A percentile compares a stretch with the other conserved stretches of the same genome.
Evolutionary conservation across 2,329 filamentous ascomycete species (phyloP).

Genomic region (Fusarium brachygibbosum): DNA sequence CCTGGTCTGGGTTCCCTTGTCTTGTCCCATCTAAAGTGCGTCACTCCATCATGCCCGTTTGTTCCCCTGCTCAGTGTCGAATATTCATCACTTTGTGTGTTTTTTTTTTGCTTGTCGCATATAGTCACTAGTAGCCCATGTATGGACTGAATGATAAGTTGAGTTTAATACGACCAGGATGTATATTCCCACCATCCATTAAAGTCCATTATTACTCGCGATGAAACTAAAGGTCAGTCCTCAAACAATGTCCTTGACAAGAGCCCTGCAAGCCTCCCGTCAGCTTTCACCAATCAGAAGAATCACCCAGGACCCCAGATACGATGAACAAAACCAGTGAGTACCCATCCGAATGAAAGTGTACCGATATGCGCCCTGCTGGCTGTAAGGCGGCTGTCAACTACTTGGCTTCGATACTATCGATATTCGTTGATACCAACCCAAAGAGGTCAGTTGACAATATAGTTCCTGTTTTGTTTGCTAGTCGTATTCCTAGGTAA

Average conservation of each 20-base stretch:
- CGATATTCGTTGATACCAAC: neutral
- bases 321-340: conserved; percentile 7
- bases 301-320: conserved; percentile 28
- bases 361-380: conserved; percentile 13
- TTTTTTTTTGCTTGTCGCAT: conserved; percentile 12
- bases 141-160: conserved; percentile 22
- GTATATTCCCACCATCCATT: conserved; percentile 19
- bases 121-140: conserved; percentile 9
- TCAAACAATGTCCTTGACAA: conserved; percentile 29
- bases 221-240: conserved; percentile 37
- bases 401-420: neutral
- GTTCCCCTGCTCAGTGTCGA: conserved; percentile 19
- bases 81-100: neutral
- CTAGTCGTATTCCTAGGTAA: neutral
- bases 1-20: conserved; percentile 19
- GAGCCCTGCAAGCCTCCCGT: conserved; percentile 28
- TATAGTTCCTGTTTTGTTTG: neutral
- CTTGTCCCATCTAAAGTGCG: conserved; percentile 39
- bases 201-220: conserved; percentile 9
- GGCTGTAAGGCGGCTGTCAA: conserved; percentile 9
- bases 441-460: conserved; percentile 4
- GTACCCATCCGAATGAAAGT: neutral
- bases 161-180: conserved; percentile 1
- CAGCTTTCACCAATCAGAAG: conserved; percentile 43
- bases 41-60: conserved; percentile 37